Conservation (phyloP, 2,329 filamentous ascomycete genomes). For the Ophiocordyceps australis region DNA sequence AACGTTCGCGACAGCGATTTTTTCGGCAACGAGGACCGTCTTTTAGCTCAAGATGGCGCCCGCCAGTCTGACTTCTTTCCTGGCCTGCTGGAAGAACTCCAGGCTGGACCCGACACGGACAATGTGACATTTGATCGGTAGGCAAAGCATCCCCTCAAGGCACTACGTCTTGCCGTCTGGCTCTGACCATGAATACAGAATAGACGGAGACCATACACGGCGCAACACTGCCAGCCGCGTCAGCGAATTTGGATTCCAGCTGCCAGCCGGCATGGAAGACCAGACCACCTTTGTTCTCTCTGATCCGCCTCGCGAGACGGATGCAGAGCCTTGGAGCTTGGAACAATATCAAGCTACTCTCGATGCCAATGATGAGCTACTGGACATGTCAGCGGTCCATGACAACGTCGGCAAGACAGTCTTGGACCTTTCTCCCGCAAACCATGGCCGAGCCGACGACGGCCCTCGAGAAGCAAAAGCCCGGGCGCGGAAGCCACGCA, state of each 20-base stretch:
- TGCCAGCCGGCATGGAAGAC: conserved; percentile 25
- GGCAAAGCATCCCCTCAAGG: conserved; percentile 2
- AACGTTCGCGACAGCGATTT: conserved; percentile 36
- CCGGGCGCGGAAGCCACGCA: conserved; percentile 18
- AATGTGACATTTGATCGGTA: conserved; percentile 27
- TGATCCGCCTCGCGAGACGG: conserved; percentile 11
- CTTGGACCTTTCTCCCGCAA: background rate
- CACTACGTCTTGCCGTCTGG: background rate
- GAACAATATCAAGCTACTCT: background rate
- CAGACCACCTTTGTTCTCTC: conserved; percentile 34
- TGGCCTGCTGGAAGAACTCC: conserved; percentile 22
- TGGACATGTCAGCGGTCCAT: conserved; percentile 4
- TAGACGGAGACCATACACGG: conserved; percentile 20
- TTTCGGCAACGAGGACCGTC: conserved; percentile 14
- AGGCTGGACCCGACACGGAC: conserved; percentile 16
- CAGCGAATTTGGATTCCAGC: conserved; percentile 32
- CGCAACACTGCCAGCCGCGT: conserved; percentile 22
- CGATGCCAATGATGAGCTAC: conserved; percentile 3
- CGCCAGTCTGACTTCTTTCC: conserved; percentile 35
- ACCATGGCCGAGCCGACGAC: background rate
- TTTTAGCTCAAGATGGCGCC: conserved; percentile 21
- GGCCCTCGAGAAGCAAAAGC: conserved; percentile 3
- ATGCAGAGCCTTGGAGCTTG: conserved; percentile 1
- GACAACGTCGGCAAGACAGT: conserved; percentile 1
- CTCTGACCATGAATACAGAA: conserved; percentile 4